phyloP scores from a whole-genome alignment of 179 eudicot genomes.

The Beta corolliflora region DNA sequence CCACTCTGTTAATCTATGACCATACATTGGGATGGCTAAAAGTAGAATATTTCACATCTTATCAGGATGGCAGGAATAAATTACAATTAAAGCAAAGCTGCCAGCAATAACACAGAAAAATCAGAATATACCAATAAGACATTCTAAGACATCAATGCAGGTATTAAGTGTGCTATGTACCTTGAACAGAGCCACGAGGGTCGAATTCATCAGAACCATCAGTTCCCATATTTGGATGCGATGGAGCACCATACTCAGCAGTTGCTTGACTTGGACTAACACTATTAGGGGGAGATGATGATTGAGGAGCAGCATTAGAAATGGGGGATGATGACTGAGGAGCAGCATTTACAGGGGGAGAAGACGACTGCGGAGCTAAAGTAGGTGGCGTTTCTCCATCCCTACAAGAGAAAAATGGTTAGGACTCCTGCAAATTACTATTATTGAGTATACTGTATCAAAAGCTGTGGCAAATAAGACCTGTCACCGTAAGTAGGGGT shows the following conservation, averaged over 20 bases:
- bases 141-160: background rate
- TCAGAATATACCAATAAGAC: background rate
- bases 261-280: slow-evolving; percentile 41
- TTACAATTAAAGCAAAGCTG: background rate
- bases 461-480: slow-evolving; percentile 34
- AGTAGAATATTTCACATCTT: background rate
- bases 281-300: slow-evolving; percentile 30
- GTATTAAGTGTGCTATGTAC: slow-evolving; percentile 30
- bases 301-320: slow-evolving; percentile 28
- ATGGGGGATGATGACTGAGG: slow-evolving; percentile 53
- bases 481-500: slow-evolving; percentile 76
- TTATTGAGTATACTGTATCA: background rate
- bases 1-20: too few species aligned
- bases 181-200: slow-evolving; percentile 75
- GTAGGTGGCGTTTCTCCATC: slow-evolving; percentile 60
- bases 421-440: slow-evolving; percentile 7
- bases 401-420: slow-evolving; percentile 40
- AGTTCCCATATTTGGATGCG: slow-evolving; percentile 40
- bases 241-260: slow-evolving; percentile 25
- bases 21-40: background rate
- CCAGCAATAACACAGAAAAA: background rate
- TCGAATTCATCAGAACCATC: slow-evolving; percentile 85
- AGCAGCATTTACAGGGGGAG: slow-evolving; percentile 40
- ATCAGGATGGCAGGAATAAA: background rate
- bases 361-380: slow-evolving; percentile 57